Conservation (phyloP, 768 basidiomycete genomes). For the Lactarius pseudohatsudake region DNA sequence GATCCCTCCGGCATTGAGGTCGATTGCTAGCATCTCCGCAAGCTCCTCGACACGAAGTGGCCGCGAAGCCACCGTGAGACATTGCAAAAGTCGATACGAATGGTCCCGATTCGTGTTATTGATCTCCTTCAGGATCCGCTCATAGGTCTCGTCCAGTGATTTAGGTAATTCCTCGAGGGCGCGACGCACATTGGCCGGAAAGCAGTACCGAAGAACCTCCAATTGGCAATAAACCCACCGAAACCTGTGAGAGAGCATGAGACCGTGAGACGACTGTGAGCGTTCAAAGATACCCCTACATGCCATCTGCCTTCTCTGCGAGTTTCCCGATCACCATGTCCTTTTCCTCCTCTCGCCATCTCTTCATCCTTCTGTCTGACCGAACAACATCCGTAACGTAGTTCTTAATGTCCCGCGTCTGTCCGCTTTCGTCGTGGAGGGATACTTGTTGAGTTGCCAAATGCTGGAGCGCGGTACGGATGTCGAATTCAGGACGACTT, state of each 20-base stretch:
- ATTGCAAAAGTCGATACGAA: not conserved
- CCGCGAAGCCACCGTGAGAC: not conserved
- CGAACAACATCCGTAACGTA: not conserved
- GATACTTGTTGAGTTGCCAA: not conserved
- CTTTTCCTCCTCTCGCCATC: not conserved
- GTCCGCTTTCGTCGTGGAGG: not conserved
- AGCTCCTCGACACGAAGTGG: not conserved
- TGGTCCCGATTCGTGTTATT: not conserved
- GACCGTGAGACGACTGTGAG: not conserved
- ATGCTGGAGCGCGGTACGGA: not conserved
- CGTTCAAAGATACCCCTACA: not conserved
- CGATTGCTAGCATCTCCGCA: not conserved
- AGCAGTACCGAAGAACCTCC: slow-evolving; percentile 1
- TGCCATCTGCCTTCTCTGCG: not conserved
- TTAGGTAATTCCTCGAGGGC: slow-evolving; percentile 1
- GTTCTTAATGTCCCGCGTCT: not conserved
- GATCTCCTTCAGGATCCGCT: slow-evolving; percentile 6
- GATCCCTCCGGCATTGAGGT: not conserved
- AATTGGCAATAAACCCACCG: slow-evolving; percentile 15
- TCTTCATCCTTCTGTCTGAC: not conserved
- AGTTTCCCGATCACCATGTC: not conserved
- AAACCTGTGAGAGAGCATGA: not conserved
- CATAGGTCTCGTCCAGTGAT: slow-evolving; percentile 2
- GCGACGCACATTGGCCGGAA: not conserved
- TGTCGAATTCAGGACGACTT: not conserved